A percentile compares a stretch with the other conserved stretches of the same genome.
phyloP scores from a whole-genome alignment of 495 filamentous ascomycete species.

The Haplographium delicatum region DNA sequence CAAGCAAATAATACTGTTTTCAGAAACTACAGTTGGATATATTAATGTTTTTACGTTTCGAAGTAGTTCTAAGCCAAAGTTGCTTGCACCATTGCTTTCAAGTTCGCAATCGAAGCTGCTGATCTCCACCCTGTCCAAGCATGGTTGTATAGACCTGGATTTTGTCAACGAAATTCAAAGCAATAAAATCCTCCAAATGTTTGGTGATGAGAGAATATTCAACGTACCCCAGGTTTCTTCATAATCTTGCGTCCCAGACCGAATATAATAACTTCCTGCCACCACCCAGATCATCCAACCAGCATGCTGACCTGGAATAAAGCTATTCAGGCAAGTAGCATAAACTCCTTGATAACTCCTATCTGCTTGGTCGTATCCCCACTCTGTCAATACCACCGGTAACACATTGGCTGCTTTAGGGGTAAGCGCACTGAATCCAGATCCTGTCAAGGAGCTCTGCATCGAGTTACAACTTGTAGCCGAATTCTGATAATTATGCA shows the following conservation, averaged over 20 bases:
- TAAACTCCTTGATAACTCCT: conserved; percentile 26
- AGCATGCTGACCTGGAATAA: conserved; percentile 6
- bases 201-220: too few species aligned
- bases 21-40: too few species aligned
- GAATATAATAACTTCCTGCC: conserved; percentile 40
- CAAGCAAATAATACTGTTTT: too few species aligned
- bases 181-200: too few species aligned
- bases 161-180: too few species aligned
- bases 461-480: conserved; percentile 30
- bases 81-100: conserved; percentile 27
- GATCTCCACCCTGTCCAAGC: conserved; percentile 33
- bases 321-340: conserved; percentile 23
- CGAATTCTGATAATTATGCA: conserved; percentile 38
- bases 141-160: conserved; percentile 27
- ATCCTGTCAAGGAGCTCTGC: conserved; percentile 26
- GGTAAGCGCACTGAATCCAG: conserved; percentile 34
- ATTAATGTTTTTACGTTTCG: too few species aligned
- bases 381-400: conserved; percentile 39
- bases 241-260: conserved; percentile 35
- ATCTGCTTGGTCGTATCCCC: conserved; percentile 25
- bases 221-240: conserved; percentile 39
- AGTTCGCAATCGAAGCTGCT: conserved; percentile 21
- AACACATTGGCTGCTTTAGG: conserved; percentile 25
- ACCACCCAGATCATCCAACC: conserved; percentile 42
- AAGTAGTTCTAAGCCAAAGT: conserved; percentile 18